A percentile compares a stretch with the other conserved stretches of the same genome.
phyloP scores from a whole-genome alignment of 2,329 filamentous ascomycete genomes.

The Arthrobotrys pseudoclavata region DNA sequence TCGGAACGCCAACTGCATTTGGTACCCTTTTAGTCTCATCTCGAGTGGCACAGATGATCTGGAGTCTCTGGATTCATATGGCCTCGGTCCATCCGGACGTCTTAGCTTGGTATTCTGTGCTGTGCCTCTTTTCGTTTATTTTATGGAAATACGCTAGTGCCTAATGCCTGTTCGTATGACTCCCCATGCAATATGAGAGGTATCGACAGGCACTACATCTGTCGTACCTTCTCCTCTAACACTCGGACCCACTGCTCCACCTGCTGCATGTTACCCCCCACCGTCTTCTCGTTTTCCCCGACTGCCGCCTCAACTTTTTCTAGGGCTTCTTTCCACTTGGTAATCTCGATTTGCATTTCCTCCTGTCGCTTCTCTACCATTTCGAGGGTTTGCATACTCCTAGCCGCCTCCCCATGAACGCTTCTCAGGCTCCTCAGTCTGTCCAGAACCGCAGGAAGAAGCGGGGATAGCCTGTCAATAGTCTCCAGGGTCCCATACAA shows the following conservation, averaged over 20 bases:
- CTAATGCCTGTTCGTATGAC: not conserved
- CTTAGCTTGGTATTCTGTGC: not conserved
- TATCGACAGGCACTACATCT: constrained; percentile 67
- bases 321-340: constrained; percentile 85
- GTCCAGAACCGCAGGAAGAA: constrained; percentile 87
- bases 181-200: not conserved
- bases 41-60: constrained; percentile 15
- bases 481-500: constrained; percentile 89
- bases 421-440: constrained; percentile 84
- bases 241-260: constrained; percentile 91
- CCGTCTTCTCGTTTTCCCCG: constrained; percentile 76
- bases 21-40: not conserved
- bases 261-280: constrained; percentile 84
- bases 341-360: constrained; percentile 85
- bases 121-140: constrained; percentile 27
- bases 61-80: not conserved
- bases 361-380: constrained; percentile 82
- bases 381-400: constrained; percentile 81
- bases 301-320: constrained; percentile 83
- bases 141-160: constrained; percentile 21
- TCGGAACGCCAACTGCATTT: not conserved
- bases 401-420: constrained; percentile 88
- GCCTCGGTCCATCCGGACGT: not conserved
- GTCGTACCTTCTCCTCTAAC: constrained; percentile 81
- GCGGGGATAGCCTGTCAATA: constrained; percentile 85